Conservation (phyloP, 202 grass and related monocot genomes). For the Elaeis oleifera region DNA sequence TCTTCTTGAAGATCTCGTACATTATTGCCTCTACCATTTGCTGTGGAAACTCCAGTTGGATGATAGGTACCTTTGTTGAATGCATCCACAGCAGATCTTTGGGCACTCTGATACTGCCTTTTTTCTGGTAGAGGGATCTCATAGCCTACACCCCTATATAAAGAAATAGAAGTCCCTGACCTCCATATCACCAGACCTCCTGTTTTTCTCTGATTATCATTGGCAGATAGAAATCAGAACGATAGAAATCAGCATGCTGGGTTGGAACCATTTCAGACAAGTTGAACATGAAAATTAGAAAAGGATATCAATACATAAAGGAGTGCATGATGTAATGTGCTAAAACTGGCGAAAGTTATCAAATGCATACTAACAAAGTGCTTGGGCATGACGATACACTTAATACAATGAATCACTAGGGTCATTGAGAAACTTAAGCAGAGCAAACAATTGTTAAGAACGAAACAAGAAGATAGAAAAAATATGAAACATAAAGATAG, state of each 20-base stretch:
- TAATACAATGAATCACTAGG: too few species aligned
- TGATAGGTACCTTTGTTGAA: slow-evolving; percentile 22
- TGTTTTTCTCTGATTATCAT: slow-evolving; percentile 72
- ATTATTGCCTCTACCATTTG: slow-evolving; percentile 12
- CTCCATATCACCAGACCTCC: slow-evolving; percentile 90
- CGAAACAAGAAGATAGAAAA: too few species aligned
- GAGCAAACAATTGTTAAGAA: too few species aligned
- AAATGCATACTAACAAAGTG: too few species aligned
- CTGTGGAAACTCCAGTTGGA: slow-evolving; percentile 15
- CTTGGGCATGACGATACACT: too few species aligned
- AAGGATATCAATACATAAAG: slow-evolving; percentile 5
- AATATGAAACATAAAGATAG: too few species aligned
- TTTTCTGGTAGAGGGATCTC: slow-evolving; percentile 36
- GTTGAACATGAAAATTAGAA: not conserved
- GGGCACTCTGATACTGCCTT: slow-evolving; percentile 25
- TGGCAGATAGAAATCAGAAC: slow-evolving; percentile 12
- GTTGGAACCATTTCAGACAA: not conserved
- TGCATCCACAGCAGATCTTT: slow-evolving; percentile 28
- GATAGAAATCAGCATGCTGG: slow-evolving; percentile 19
- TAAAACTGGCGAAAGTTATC: too few species aligned
- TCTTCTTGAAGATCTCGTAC: slow-evolving; percentile 18
- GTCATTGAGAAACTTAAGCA: too few species aligned
- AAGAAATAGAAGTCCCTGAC: slow-evolving; percentile 83
- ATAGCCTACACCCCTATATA: slow-evolving; percentile 72
- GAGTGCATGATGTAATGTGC: too few species aligned